Evolutionary conservation across 129 eudicot genomes (phyloP).

Genomic region (Escallonia herrerae): DNA sequence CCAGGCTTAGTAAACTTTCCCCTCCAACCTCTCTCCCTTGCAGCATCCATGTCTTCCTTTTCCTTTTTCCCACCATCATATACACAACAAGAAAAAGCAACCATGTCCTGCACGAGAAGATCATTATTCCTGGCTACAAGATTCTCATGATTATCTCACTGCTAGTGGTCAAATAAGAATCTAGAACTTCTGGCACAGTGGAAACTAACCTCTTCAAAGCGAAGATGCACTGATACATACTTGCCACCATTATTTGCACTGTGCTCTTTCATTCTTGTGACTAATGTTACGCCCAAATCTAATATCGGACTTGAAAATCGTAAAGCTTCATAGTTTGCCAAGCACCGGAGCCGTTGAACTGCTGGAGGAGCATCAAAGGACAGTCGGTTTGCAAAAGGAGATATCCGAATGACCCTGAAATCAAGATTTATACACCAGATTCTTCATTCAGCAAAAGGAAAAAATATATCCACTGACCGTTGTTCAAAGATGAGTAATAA

Average conservation of each 20-base stretch:
- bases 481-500: neutral
- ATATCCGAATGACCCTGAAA: slow-evolving; percentile 86
- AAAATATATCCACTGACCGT: neutral
- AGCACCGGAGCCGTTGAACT: slow-evolving; percentile 87
- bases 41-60: slow-evolving; percentile 82
- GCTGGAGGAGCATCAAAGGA: slow-evolving; percentile 94
- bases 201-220: slow-evolving; percentile 89
- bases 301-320: slow-evolving; percentile 66
- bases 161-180: neutral
- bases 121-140: slow-evolving; percentile 3
- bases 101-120: slow-evolving; percentile 72
- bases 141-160: slow-evolving; percentile 11
- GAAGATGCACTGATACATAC: slow-evolving; percentile 94
- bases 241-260: slow-evolving; percentile 78
- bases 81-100: slow-evolving; percentile 96
- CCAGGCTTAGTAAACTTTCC: slow-evolving; percentile 96
- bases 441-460: slow-evolving; percentile 1
- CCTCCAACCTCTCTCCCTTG: slow-evolving; percentile 97
- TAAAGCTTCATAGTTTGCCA: slow-evolving; percentile 94
- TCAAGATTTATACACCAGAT: neutral
- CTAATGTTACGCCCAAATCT: slow-evolving; percentile 61
- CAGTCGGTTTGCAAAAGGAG: slow-evolving; percentile 96
- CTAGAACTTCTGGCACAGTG: neutral
- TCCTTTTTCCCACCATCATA: slow-evolving; percentile 90
- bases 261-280: slow-evolving; percentile 80